Evolutionary conservation across 202 grass and related monocot species (phyloP), one percentile per base, ranked within the genome.

Genomic region (Sporobolus alterniflorus): DNA sequence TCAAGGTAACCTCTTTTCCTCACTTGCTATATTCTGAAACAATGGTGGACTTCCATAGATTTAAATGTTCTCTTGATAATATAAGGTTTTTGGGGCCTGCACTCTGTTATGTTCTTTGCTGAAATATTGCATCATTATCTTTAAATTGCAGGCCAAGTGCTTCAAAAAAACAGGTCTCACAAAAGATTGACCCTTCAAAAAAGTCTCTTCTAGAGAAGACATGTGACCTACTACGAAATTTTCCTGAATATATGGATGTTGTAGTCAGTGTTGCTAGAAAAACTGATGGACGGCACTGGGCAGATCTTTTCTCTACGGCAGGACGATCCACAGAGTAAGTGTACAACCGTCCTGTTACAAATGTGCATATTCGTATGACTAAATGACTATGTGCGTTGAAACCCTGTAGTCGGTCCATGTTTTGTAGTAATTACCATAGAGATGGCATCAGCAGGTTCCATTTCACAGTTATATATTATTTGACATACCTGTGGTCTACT

Each of bases 261-360:
- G 93, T 98, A 71, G 96, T 98, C 50, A 98, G 96, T 90, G 96
- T 98, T 87, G 96, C 96, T 69, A 96, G 96, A 77, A 98, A 98
- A 88, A 98, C 96, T 80, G 96, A 98, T 94, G 96, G 96, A 12
- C 87, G 96, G 17, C 96, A 98, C 77, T 98, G 96, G 96, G 91
- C 96, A 39, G 91, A 96, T 92, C 91, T 98, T 76, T 98, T 98
- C 73, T 87, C 89, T 78, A 85, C 93, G 82, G 96, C 96, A 89
- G 96, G 96, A 65, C 79, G 91, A 83, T 96, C 96, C 63, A 96
- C 96, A 39, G 96, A 98, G 96, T 98, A 91, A 85, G 96, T 82
- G 26, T 65, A 68, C 59, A 51, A 36, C 33, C 25, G 44, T 56
- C 34, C 43, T 77, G 9, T 72, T 70, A 24, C 40, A 51, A 61